Evolutionary conservation across 192 early-diverging fungal genomes (phyloP), one percentile per base, ranked within the genome.

Genomic region (Coemansia sp.): DNA sequence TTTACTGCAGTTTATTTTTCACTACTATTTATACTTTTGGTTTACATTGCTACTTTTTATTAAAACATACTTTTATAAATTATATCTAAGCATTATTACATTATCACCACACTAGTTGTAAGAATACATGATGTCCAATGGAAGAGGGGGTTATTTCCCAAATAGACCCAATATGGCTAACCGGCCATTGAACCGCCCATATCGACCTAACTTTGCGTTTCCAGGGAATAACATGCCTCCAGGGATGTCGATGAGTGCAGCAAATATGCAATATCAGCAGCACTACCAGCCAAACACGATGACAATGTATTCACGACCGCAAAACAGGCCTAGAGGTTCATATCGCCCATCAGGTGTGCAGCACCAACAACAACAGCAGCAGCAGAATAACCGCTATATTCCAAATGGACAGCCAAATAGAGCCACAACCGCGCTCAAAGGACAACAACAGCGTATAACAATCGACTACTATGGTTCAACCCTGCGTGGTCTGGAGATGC

Each of bases 391-490:
- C 14, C 41, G 41, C 41, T 45, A 45, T 45, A 45, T 45, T 10
- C 41, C 41, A 15, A 45, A 45, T 45, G 41, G 41, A 45, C 41
- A 45, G 14, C 41, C 41, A 3, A 45, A 45, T 45, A 45, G 41
- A n/a, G 41, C 39, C 39, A n/a, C 73, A 65, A 59, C 58, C 65
- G 86, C 87, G 15, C 86, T 94, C 73, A 84, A 95, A 56, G 91
- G 93, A 71, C 92, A 92, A 11, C 89, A 96, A 63, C 93, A 97
- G 76, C 82, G 97, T 50, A 84, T 91, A 10, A 99, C 97, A 0
- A 90, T 99, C 15, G 97, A 99, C 76, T 95, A 93, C 73, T 92
- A 94, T 63, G 85, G 91, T 17, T 85, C 89, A 23, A 84, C 95
- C 11, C 86, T 89, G 43, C 84, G 88, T 60, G 89, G 90, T 62